Conservation (phyloP, 139 green algal genomes). For the Closterium sp. region DNA sequence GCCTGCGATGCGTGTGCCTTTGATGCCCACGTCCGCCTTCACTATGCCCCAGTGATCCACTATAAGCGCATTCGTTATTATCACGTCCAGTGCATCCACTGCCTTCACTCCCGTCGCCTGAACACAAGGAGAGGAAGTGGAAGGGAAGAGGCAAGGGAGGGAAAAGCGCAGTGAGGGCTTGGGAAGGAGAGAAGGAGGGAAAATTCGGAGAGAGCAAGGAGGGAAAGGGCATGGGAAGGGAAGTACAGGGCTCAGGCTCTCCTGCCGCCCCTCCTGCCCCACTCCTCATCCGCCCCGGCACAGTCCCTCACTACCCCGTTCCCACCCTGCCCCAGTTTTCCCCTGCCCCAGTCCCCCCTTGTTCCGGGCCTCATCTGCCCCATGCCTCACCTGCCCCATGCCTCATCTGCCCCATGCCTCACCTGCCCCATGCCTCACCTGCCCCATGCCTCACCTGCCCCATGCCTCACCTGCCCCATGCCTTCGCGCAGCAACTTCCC, state of each 20-base stretch:
- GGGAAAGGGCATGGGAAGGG: too few relatives aligned
- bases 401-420: too few relatives aligned
- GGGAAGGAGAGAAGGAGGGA: background rate
- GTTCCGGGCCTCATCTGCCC: background rate
- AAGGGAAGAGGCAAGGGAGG: background rate
- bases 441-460: too few relatives aligned
- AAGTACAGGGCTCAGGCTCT: too few relatives aligned
- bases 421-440: too few relatives aligned
- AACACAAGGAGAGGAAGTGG: background rate
- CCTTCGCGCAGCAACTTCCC: slow-evolving; percentile 59
- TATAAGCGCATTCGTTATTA: slow-evolving; percentile 61
- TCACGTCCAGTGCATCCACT: slow-evolving; percentile 37
- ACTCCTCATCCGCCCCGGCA: background rate
- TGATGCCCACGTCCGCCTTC: slow-evolving; percentile 60
- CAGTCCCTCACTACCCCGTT: too few relatives aligned
- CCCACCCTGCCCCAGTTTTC: too few relatives aligned
- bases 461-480: slow-evolving; percentile 58
- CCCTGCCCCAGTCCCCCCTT: slow-evolving; percentile 29
- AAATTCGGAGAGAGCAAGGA: too few relatives aligned
- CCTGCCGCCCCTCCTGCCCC: background rate
- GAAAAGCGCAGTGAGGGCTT: background rate
- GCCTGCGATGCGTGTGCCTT: slow-evolving; percentile 42
- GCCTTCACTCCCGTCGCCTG: slow-evolving; percentile 32
- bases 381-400: too few relatives aligned
- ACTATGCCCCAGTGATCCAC: slow-evolving; percentile 58